A percentile compares a stretch with the other conserved stretches of the same genome.
Conservation (phyloP, 2,329 filamentous ascomycete species). For the Pseudopyricularia javanii region DNA sequence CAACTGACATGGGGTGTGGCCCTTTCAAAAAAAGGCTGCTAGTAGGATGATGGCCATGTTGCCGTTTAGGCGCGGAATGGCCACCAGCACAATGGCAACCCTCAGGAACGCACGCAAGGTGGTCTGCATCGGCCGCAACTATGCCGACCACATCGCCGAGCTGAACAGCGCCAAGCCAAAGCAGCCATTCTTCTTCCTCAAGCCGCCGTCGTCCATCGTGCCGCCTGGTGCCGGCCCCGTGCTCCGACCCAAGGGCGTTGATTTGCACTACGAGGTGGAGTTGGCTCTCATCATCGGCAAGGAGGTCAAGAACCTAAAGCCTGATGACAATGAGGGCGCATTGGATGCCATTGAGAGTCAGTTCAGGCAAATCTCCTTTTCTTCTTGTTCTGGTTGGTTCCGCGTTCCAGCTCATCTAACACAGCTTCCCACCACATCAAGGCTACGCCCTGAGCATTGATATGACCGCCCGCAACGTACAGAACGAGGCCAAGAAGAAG, state of each 20-base stretch:
- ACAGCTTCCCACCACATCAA: constrained; percentile 16
- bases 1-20: too few species aligned
- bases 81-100: constrained; percentile 17
- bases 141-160: constrained; percentile 91
- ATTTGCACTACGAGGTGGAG: constrained; percentile 91
- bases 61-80: constrained; percentile 15
- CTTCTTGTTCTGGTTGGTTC: neutral
- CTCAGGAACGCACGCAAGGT: constrained; percentile 48
- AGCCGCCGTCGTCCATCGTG: constrained; percentile 79
- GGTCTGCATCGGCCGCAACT: constrained; percentile 84
- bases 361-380: constrained; percentile 11
- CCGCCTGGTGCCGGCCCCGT: constrained; percentile 68
- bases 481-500: constrained; percentile 95
- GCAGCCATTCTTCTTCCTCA: constrained; percentile 98
- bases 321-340: constrained; percentile 62
- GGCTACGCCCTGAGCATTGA: constrained; percentile 88
- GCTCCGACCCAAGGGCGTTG: constrained; percentile 69
- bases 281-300: constrained; percentile 82
- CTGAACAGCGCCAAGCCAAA: constrained; percentile 78
- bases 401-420: neutral
- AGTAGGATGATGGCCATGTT: neutral
- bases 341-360: constrained; percentile 70
- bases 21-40: neutral
- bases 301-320: constrained; percentile 61
- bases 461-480: constrained; percentile 91